Conservation (phyloP, 805 yeast genomes). For the Candida succiphila region DNA sequence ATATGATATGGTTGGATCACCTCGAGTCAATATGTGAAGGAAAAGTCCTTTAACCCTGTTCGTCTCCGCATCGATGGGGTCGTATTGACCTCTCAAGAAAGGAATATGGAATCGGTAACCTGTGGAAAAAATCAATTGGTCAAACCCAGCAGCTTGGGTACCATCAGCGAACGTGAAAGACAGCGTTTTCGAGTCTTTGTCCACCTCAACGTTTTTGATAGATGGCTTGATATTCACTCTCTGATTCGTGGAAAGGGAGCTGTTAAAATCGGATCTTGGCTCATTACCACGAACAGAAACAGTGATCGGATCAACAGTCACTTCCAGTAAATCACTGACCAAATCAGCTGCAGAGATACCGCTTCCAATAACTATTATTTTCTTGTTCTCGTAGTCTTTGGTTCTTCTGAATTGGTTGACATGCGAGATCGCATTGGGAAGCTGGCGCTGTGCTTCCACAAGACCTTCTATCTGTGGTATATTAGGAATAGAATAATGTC, state of each 20-base stretch:
- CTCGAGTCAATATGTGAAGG: constrained; percentile 34
- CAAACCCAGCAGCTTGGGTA: constrained; percentile 33
- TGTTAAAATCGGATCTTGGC: constrained; percentile 19
- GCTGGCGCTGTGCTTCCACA: constrained; percentile 20
- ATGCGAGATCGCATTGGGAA: constrained; percentile 27
- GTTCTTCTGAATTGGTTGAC: constrained; percentile 32
- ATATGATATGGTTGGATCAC: constrained; percentile 34
- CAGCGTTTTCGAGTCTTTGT: constrained; percentile 16
- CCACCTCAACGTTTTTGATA: constrained; percentile 15
- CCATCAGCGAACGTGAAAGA: constrained; percentile 42
- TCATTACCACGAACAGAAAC: constrained; percentile 19
- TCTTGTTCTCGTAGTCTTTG: constrained; percentile 22
- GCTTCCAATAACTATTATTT: constrained; percentile 26
- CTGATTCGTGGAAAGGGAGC: too few species aligned
- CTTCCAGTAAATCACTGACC: constrained; percentile 33
- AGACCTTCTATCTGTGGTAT: constrained; percentile 35
- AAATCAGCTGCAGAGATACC: constrained; percentile 65
- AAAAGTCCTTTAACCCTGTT: constrained; percentile 27
- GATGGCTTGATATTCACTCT: constrained; percentile 14
- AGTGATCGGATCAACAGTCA: constrained; percentile 18
- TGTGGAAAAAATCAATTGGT: constrained; percentile 57
- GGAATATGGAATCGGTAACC: constrained; percentile 67
- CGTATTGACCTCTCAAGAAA: constrained; percentile 31
- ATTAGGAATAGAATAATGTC: constrained; percentile 37
- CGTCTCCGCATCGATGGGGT: constrained; percentile 23